phyloP scores from a whole-genome alignment of 2,329 filamentous ascomycete genomes.

The Colletotrichum zoysiae region DNA sequence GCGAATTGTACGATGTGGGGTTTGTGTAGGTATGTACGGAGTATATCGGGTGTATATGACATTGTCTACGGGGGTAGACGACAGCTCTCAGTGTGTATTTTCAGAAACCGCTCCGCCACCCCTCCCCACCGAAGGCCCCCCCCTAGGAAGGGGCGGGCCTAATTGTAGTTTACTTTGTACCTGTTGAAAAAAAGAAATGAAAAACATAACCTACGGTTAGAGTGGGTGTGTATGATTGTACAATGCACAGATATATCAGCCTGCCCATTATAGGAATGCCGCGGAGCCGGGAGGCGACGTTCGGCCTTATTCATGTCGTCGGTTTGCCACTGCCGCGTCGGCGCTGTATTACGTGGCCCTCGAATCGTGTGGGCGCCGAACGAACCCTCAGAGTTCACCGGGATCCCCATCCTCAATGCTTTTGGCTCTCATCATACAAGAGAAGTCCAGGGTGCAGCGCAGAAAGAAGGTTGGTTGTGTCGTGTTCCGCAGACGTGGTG shows the following conservation, averaged over 20 bases:
- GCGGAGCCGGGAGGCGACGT: background rate
- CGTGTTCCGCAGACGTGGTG: background rate
- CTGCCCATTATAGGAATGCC: background rate
- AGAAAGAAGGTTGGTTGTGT: background rate
- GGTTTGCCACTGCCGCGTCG: background rate
- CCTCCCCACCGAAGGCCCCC: background rate
- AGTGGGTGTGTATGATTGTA: background rate
- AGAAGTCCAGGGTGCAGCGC: background rate
- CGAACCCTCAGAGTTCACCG: background rate
- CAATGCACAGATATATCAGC: background rate
- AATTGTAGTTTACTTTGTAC: background rate
- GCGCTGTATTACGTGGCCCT: no score
- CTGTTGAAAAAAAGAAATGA: background rate
- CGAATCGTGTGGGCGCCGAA: no score
- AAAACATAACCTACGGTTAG: background rate
- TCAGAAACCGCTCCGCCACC: no score
- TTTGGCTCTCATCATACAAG: background rate
- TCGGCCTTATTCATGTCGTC: background rate
- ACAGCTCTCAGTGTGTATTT: background rate
- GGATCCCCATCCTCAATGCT: background rate
- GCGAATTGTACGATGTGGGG: background rate
- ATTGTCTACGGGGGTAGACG: background rate
- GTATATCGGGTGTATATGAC: background rate
- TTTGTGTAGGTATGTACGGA: no score
- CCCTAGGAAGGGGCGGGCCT: no score